Base-by-base conservation (phyloP, 1,284 basidiomycete species). In the Bjerkandera adusta region DNA sequence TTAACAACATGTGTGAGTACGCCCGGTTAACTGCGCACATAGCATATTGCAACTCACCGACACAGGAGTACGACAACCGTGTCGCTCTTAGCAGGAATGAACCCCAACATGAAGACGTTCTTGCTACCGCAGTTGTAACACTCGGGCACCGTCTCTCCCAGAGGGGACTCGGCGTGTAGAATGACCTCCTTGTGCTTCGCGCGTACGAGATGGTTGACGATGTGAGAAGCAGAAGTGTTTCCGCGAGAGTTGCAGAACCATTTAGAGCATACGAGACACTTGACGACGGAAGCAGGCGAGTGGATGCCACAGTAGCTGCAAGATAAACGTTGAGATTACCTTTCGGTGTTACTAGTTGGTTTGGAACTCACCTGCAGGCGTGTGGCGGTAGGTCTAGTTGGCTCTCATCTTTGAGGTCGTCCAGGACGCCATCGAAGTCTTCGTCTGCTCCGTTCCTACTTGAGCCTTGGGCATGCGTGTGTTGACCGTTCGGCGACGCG, bases 201-300 rank as follows among this genome's bases (percentile, higher is more conserved):
- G 60, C 96, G 92, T 45, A 99, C 97, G 47, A 99, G 81, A 69
- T 99, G 97, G 68, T 97, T 97, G 60, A 99, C 96, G 58, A 99
- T 99, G 66, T 99, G 97, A 2, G 94, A 97, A 3, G 95, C 96
- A 1, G 95, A 96, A 2, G 95, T 97, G 61, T 95, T 96, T 44
- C 96, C 95, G 43, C 96, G 83, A n/a, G 96, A 96, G 68, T 99
- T 99, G 76, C 97, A 99, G 68, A 99, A 99, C 94, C 96, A 99
- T 67, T 99, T 99, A 48, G 83, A 83, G 68, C 97, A 99, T 43
- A 94, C 71, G 26, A 98, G 77, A 62, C 97, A 99, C 70, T 97
- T 96, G 52, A 99, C 96, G 13, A 99, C 97, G 43, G 92, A 96
- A 3, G 93, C 88, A 1, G 96, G 93, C 46, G 92, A 96, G 68